phyloP scores from a whole-genome alignment of 306 rosid species.

The Dalbergia cochinchinensis region DNA sequence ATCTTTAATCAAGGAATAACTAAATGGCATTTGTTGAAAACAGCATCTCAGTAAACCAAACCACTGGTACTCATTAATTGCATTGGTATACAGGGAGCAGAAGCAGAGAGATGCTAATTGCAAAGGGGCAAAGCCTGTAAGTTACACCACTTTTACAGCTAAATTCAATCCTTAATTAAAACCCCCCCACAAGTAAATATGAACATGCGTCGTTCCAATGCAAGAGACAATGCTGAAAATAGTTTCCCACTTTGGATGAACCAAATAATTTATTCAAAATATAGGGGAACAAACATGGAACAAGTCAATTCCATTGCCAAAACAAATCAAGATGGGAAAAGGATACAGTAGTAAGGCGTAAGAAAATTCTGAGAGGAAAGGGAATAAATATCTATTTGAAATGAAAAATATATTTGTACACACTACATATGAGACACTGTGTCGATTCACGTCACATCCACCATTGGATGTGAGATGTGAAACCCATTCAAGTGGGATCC shows the following conservation, averaged over 20 bases:
- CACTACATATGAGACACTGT: no score
- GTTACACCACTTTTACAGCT: not conserved
- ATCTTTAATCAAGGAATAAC: slow-evolving; percentile 25
- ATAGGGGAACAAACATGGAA: not conserved
- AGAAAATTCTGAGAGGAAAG: no score
- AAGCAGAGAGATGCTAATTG: slow-evolving; percentile 1
- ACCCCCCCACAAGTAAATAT: not conserved
- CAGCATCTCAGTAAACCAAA: slow-evolving; percentile 25
- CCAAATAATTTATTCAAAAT: not conserved
- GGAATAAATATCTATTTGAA: not conserved
- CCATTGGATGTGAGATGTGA: no score
- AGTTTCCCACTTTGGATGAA: not conserved
- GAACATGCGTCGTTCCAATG: not conserved
- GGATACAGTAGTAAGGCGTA: no score
- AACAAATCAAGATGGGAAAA: no score
- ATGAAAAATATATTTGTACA: no score
- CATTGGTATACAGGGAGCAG: not conserved
- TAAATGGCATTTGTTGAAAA: not conserved
- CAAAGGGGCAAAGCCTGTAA: slow-evolving; percentile 9
- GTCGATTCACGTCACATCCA: no score
- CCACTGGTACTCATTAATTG: not conserved
- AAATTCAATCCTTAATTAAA: slow-evolving; percentile 4
- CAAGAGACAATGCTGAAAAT: not conserved
- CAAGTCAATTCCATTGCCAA: not conserved
- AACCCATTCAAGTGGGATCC: no score